Conservation (phyloP, 345 rosid species). For the Luvunga scandens region DNA sequence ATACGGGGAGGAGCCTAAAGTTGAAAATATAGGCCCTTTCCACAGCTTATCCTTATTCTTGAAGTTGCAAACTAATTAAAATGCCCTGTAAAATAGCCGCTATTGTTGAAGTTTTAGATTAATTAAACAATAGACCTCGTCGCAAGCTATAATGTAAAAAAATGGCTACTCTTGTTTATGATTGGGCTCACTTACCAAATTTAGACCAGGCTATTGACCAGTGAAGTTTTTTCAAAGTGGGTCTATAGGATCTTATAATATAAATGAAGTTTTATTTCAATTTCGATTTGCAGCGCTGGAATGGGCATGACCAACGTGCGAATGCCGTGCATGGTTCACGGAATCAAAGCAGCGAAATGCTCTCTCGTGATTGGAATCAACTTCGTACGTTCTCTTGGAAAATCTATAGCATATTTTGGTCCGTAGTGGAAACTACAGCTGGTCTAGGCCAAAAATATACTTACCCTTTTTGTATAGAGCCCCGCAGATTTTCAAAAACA, state of each 20-base stretch:
- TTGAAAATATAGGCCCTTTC: background rate
- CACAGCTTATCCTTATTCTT: too few species aligned
- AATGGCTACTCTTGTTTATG: too few species aligned
- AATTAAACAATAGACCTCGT: too few species aligned
- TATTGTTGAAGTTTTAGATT: too few species aligned
- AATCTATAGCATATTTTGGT: background rate
- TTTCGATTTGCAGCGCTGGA: conserved; percentile 4
- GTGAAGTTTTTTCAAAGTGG: background rate
- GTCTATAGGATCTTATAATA: too few species aligned
- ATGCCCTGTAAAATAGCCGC: too few species aligned
- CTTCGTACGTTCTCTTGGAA: background rate
- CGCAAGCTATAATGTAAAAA: too few species aligned
- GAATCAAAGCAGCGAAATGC: background rate
- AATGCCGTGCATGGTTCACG: background rate
- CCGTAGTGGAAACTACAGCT: background rate
- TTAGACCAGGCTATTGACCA: too few species aligned
- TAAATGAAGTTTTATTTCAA: too few species aligned
- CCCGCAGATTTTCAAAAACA: background rate
- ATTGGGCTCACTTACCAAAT: too few species aligned
- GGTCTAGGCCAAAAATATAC: background rate
- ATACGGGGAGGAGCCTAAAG: background rate
- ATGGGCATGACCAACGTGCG: background rate
- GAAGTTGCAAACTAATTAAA: too few species aligned
- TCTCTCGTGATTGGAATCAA: conserved; percentile 7
- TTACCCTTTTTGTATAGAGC: background rate